Evolutionary conservation across 805 yeast species (phyloP), one percentile per base, ranked within the genome.

Genomic region (Scheffersomyces coipomensis): DNA sequence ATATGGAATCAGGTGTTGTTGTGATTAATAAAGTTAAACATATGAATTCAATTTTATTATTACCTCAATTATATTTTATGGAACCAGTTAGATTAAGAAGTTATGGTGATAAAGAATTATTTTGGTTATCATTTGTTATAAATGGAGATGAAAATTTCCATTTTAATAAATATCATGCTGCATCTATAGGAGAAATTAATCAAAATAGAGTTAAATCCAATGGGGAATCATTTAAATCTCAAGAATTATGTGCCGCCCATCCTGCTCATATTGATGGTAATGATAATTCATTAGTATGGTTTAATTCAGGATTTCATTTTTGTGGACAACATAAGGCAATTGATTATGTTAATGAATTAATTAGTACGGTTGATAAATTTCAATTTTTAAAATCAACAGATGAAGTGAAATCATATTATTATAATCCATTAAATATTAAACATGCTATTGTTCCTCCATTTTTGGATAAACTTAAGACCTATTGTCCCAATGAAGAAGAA

Each of bases 401-500:
- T 5, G 48, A 49, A 16, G 35, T 41, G 36, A 52, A 48, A 35
- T 39, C 55, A 17, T 52, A 53, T 33, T 72, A 63, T 42, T 45
- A 48, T 32, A 43, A 52, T 9, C 65, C 66, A 3, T 47, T 77
- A 32, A 60, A 56, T 31, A 70, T 80, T 31, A 60, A 58, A 6
- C 66, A 73, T 13, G 76, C 77, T 1, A 44, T 80, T 12, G 66
- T 77, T 10, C 83, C 84, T 25, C 83, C 83, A 26, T 56, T 55
- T 71, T 71, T 32, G 64, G 65, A 52, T 57, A 65, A 51, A 51
- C 56, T 34, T 54, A 64, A 39, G 55, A 68, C 51, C 51, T 59
- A 51, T 55, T 47, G 52, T 1, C 34, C 32, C 3, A 64, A 39
- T 42, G 40, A 32, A 1, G 43, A 55, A 16, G 66, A 63, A 17